These are phyloP conservation scores for Globisporangium barbulae DNA, from an alignment of 352 stramenopile species.

Conservation along the genomic window DNA sequence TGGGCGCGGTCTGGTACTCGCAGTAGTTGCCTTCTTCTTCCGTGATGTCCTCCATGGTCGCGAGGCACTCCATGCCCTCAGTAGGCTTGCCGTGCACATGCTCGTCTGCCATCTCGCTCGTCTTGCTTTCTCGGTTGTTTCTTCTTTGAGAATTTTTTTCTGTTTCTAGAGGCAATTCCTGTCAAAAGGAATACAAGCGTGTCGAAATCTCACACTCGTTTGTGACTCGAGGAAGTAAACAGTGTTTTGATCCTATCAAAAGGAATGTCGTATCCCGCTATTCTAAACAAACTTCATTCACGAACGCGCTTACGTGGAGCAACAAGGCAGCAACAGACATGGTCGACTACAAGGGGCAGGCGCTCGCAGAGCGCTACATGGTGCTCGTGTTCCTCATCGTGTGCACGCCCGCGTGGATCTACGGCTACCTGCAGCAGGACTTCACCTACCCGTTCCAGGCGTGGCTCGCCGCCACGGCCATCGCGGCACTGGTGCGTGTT, in stretches of 20 bases:
- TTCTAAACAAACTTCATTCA: constrained; percentile 4
- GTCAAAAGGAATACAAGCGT: background rate
- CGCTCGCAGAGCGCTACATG: constrained; percentile 60
- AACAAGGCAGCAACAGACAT: constrained; percentile 27
- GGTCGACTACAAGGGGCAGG: constrained; percentile 87
- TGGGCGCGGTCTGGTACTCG: constrained; percentile 92
- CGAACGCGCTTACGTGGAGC: constrained; percentile 11
- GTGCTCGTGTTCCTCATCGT: constrained; percentile 66
- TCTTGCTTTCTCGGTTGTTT: constrained; percentile 2
- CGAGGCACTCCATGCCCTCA: constrained; percentile 90
- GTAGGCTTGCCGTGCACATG: constrained; percentile 69
- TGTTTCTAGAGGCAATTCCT: background rate
- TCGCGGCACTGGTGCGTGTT: constrained; percentile 53
- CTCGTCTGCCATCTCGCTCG: constrained; percentile 17
- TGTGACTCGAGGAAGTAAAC: background rate
- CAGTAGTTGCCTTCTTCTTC: constrained; percentile 85
- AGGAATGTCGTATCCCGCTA: background rate
- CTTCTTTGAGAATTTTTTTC: background rate
- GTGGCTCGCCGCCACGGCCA: constrained; percentile 52
- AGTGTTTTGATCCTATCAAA: background rate
- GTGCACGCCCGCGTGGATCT: constrained; percentile 81
- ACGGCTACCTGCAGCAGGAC: constrained; percentile 80
- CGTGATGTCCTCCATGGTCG: constrained; percentile 95
- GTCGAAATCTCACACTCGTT: background rate
- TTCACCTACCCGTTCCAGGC: constrained; percentile 77